A percentile compares a stretch with the other conserved stretches of the same genome.
Evolutionary conservation across 345 rosid species (phyloP).

Genomic region (Sonneratia caseolaris): DNA sequence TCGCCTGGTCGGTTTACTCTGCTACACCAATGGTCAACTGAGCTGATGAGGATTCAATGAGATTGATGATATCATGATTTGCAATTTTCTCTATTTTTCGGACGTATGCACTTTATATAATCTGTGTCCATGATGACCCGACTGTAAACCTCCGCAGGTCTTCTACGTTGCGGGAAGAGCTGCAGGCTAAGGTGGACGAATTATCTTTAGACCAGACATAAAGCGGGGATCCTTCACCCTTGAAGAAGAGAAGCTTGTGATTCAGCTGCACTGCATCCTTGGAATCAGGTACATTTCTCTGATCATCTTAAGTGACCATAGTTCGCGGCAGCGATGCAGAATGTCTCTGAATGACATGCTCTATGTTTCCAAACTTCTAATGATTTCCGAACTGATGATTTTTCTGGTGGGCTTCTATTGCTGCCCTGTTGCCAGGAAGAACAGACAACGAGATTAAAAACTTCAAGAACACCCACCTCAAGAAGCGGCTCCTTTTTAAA

Average conservation of each 20-base stretch:
- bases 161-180: conserved; percentile 94
- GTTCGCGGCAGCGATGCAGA: too few species aligned
- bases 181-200: conserved; percentile 97
- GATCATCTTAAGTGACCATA: neutral
- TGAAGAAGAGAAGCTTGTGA: conserved; percentile 87
- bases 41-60: too few species aligned
- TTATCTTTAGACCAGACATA: conserved; percentile 89
- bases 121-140: too few species aligned
- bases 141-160: conserved; percentile 28
- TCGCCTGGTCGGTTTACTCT: neutral
- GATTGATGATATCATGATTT: neutral
- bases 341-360: neutral
- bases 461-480: conserved; percentile 95
- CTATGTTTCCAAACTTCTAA: too few species aligned
- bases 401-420: conserved; percentile 93
- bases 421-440: conserved; percentile 85
- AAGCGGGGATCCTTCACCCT: conserved; percentile 80
- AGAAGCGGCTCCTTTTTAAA: conserved; percentile 67
- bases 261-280: conserved; percentile 89
- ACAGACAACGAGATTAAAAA: conserved; percentile 97
- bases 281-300: conserved; percentile 58
- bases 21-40: neutral
- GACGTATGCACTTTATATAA: too few species aligned
- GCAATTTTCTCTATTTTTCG: neutral
- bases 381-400: conserved; percentile 1